Percentiles rank a stretch among this genome's conserved stretches.
Evolutionary conservation across 129 eudicot species (phyloP).

Genomic region (Artemisia argyi): DNA sequence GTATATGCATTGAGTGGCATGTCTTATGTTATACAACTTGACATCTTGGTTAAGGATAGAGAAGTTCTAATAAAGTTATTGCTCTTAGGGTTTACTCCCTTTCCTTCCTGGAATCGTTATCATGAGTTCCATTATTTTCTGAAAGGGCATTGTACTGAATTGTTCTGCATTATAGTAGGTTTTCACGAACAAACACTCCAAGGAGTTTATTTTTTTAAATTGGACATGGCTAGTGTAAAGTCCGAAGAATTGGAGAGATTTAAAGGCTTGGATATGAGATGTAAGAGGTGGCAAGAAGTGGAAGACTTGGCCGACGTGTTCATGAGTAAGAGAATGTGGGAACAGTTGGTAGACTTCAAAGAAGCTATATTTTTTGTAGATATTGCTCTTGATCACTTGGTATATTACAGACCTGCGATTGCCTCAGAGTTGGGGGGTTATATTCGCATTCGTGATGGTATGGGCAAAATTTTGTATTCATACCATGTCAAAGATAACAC

Average conservation of each 20-base stretch:
- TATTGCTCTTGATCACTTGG: neutral
- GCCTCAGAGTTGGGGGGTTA: slow-evolving; percentile 15
- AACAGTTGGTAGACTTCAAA: slow-evolving; percentile 1
- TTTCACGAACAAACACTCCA: neutral
- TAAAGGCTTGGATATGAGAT: neutral
- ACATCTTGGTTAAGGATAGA: neutral
- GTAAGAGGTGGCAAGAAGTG: neutral
- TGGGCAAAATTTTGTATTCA: slow-evolving; percentile 1
- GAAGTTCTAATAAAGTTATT: neutral
- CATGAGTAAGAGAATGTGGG: neutral
- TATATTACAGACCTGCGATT: slow-evolving; percentile 8
- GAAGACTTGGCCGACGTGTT: neutral
- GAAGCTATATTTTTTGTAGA: slow-evolving; percentile 20
- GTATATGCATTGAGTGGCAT: neutral
- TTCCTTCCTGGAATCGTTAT: accelerated
- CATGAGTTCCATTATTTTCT: neutral
- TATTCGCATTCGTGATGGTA: neutral
- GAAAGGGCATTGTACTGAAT: slow-evolving; percentile 4
- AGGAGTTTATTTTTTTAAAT: neutral
- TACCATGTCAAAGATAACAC: slow-evolving; percentile 19
- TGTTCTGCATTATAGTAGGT: neutral
- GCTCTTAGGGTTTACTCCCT: neutral
- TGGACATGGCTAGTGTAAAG: slow-evolving; percentile 11
- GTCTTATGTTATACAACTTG: neutral
- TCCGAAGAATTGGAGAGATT: slow-evolving; percentile 15